Base-by-base conservation (phyloP, 2,329 filamentous ascomycete species). In the Nannizziopsis barbatae region DNA sequence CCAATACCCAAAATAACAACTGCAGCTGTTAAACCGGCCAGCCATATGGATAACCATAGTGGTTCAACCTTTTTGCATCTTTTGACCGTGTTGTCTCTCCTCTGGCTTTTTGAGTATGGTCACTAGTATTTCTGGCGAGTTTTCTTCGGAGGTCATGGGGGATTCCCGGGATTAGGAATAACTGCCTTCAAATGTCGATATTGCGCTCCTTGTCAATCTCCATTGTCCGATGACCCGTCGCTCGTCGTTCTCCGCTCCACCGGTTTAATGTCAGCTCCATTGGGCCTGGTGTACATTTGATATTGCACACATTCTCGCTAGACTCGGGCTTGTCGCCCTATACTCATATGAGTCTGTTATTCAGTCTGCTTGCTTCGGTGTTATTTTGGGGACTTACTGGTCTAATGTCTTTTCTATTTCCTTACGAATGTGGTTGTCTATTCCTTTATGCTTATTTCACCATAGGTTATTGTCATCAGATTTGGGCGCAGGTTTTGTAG, bases 21-120 rank as follows among this genome's bases (percentile, higher is more conserved):
- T 85, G 81, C 70, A 77, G 79, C 61, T 84, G 81, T 65, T 85
- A 74, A 69, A 58, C 36, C 11, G 17, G 18, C 36, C 22, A 27
- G 7, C 22, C 3, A 17, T 44, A 11, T 37, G 12, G 35, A 14
- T 35, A n/a, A 15, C 15, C 36, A 33, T 35, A 9, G 9, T 18
- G 4, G 20, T 17, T 9, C 31, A 42, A 27, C 17, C 17, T 32
- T 7, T 47, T 37, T 45, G 9, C 18, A 11, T 12, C 22, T 15
- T 14, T 41, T 30, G 22, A 27, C 38, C 31, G 31, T 39, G 45
- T 49, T 31, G 43, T 31, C 8, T 12, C 17, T 20, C 15, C 20
- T 11, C 7, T 40, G 6, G 7, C 17, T 41, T 33, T 15, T 15
- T 14, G 40, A 36, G 6, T n/a, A 46, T 46, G 44, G 35, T 22